A percentile compares a stretch with the other conserved stretches of the same genome.
Conservation (phyloP, 345 rosid genomes). For the Salix udensis region DNA sequence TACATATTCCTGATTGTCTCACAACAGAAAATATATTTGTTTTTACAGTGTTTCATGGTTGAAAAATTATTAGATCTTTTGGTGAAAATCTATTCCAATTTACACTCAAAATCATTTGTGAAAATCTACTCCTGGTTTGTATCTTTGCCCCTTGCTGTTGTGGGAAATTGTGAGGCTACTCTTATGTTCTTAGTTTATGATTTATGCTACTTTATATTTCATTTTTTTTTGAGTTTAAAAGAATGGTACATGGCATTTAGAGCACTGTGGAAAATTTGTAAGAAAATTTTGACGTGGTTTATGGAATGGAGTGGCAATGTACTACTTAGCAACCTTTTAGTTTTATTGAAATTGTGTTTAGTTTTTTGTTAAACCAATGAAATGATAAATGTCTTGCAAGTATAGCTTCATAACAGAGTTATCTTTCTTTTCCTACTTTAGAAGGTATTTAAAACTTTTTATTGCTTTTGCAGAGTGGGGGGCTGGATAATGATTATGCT, state of each 20-base stretch:
- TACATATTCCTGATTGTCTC: background rate
- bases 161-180: background rate
- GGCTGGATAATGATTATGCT: constrained; percentile 64
- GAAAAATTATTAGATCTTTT: background rate
- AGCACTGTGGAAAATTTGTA: background rate
- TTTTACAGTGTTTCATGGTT: background rate
- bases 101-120: background rate
- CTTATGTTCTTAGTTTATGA: background rate
- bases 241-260: background rate
- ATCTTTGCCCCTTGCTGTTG: background rate
- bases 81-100: background rate
- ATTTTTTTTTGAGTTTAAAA: no score
- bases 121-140: no score
- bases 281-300: background rate
- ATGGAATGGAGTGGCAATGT: background rate
- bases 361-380: background rate
- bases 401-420: background rate
- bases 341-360: background rate
- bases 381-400: background rate
- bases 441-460: background rate
- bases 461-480: constrained; percentile 53
- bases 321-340: background rate
- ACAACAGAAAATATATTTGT: constrained; percentile 1
- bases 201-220: no score
- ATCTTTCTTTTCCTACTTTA: background rate